These are phyloP conservation scores for Acanthamoeba quina DNA, from an alignment of 208 protist genomes.

Conservation along the genomic window DNA sequence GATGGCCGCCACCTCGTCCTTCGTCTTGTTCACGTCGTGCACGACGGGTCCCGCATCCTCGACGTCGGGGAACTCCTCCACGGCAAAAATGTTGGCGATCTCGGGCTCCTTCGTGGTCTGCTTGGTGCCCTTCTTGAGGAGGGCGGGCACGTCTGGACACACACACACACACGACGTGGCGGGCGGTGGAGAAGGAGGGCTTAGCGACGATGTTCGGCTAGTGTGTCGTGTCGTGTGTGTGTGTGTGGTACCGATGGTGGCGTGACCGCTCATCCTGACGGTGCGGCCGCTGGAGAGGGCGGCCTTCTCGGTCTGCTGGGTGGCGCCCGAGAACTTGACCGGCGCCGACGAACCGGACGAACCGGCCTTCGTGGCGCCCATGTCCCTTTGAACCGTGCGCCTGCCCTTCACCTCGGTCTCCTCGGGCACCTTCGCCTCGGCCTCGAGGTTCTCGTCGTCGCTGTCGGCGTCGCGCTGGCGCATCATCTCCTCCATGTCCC, in stretches of 20 bases:
- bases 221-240: not conserved
- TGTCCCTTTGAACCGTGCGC: not conserved
- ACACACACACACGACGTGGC: not conserved
- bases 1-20: slow-evolving; percentile 26
- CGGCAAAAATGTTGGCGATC: slow-evolving; percentile 45
- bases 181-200: not conserved
- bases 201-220: not conserved
- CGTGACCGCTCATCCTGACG: slow-evolving; percentile 42
- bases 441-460: not conserved
- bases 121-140: slow-evolving; percentile 14
- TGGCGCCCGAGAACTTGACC: slow-evolving; percentile 55
- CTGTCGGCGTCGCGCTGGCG: not conserved
- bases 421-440: not conserved
- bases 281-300: slow-evolving; percentile 60
- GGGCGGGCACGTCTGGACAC: not conserved
- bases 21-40: slow-evolving; percentile 32
- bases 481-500: slow-evolving; percentile 45
- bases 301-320: slow-evolving; percentile 49
- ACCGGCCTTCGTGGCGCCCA: no score
- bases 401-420: slow-evolving; percentile 7
- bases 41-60: slow-evolving; percentile 15
- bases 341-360: slow-evolving; percentile 1
- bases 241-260: slow-evolving; percentile 6
- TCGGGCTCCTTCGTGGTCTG: not conserved
- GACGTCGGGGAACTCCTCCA: slow-evolving; percentile 64